These are phyloP conservation scores for Punica granatum DNA, from an alignment of 345 rosid genomes.

Conservation along the genomic window DNA sequence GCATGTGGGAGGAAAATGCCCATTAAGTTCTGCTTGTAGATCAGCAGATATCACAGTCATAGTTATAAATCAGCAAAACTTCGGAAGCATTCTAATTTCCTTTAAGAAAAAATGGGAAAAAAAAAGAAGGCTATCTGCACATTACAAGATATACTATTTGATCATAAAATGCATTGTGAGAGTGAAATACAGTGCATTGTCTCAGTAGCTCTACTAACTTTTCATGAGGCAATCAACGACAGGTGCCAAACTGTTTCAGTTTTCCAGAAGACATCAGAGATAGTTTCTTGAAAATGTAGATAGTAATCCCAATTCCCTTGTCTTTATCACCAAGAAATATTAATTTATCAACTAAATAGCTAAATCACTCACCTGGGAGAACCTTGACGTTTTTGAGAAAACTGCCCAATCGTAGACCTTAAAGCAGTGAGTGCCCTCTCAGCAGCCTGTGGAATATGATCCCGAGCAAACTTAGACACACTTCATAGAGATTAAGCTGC, in stretches of 20 bases:
- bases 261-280: not conserved
- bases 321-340: not conserved
- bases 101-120: too few relatives aligned
- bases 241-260: not conserved
- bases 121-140: too few relatives aligned
- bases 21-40: not conserved
- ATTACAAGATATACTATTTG: too few relatives aligned
- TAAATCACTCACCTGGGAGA: conserved; percentile 66
- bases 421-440: conserved; percentile 73
- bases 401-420: conserved; percentile 57
- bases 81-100: too few relatives aligned
- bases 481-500: conserved; percentile 1
- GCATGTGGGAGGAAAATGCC: not conserved
- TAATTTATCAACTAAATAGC: not conserved
- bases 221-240: not conserved
- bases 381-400: conserved; percentile 57
- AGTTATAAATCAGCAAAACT: too few relatives aligned
- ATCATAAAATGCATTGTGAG: too few relatives aligned
- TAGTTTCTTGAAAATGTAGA: not conserved
- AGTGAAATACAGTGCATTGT: not conserved
- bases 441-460: conserved; percentile 54
- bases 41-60: not conserved
- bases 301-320: not conserved
- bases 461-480: not conserved
- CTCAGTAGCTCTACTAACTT: not conserved